Percentiles rank a stretch among this genome's conserved stretches.
Conservation (phyloP, 768 basidiomycete species). For the Naganishia vaughanmartiniae region DNA sequence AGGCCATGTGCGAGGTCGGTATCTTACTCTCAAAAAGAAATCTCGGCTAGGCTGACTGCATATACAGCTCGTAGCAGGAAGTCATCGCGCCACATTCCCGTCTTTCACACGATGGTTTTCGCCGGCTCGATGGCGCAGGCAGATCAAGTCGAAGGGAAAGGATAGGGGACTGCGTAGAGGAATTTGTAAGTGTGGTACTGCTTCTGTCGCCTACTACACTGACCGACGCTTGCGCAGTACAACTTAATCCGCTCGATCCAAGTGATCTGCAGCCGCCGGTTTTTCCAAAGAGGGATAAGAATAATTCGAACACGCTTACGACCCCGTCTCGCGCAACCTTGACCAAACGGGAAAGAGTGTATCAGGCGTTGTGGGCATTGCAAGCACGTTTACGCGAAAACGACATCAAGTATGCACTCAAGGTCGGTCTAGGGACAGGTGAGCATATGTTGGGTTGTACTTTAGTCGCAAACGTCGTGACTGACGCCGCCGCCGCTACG, state of each 20-base stretch:
- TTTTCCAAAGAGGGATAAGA: slow-evolving; percentile 77
- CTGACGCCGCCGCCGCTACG: slow-evolving; percentile 46
- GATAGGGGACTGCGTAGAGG: background rate
- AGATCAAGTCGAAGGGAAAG: slow-evolving; percentile 1
- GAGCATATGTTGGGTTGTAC: slow-evolving; percentile 21
- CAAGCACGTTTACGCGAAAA: slow-evolving; percentile 66
- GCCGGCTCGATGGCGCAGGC: slow-evolving; percentile 9
- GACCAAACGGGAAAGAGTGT: slow-evolving; percentile 62
- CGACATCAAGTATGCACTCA: slow-evolving; percentile 81
- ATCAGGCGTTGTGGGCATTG: slow-evolving; percentile 71
- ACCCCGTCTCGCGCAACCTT: slow-evolving; percentile 67
- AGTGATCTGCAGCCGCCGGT: slow-evolving; percentile 58
- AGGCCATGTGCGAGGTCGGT: slow-evolving; percentile 72
- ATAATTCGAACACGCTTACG: slow-evolving; percentile 81
- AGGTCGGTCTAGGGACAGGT: slow-evolving; percentile 60
- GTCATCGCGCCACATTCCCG: slow-evolving; percentile 23
- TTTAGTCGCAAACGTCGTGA: background rate
- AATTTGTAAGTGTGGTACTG: background rate
- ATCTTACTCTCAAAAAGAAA: background rate
- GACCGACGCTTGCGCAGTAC: slow-evolving; percentile 36
- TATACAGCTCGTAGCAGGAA: slow-evolving; percentile 5
- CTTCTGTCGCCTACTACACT: background rate
- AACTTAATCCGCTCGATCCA: slow-evolving; percentile 52
- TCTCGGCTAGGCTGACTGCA: background rate
- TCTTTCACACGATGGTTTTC: background rate